Evolutionary conservation across 2,329 filamentous ascomycete species (phyloP), one percentile per base, ranked within the genome.

Genomic region (Magnaporthiopsis rhizophila): DNA sequence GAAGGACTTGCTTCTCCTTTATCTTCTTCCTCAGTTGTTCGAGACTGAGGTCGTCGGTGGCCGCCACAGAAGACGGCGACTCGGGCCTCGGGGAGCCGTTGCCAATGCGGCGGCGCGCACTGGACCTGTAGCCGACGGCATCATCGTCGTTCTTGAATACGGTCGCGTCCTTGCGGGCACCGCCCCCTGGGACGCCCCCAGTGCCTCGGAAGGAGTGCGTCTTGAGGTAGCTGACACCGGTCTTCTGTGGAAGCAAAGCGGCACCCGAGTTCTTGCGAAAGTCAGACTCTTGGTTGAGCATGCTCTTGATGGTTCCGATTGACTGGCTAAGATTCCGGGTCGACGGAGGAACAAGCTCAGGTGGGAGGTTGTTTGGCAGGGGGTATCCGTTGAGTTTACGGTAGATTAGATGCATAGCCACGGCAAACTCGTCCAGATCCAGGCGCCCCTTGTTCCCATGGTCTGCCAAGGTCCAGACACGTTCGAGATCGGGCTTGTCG

Each of bases 351-450:
- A 98, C 88, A 66, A 99, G 85, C 79, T 99, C 95, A 0, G 95
- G 87, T 11, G 95, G 95, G 13, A 99, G 83, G 59, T 89, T 88
- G 71, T 88, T 90, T 21, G 95, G 95, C 38, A 98, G 83, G 1
- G 94, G 93, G 72, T 98, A 98, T 50, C 94, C 94, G 71, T 99
- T 98, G 63, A 99, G 83, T 74, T 96, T 97, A 71, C 95, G 86
- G 79, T 99, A 99, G 71, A 99, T 99, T 77, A 99, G 80, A 83
- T 99, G 95, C 95, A 99, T 99, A 12, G 93, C 92, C 63, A 99
- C 94, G 11, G 95, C 93, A 73, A 99, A 99, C 73, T 99, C 95
- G 74, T 99, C 95, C 72, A 98, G 86, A 71, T 99, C 93, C 36
- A 99, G 83, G 64, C 93, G 89, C 24, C 95, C 95, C 75, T 95